Conservation (phyloP, 495 filamentous ascomycete species). For the Aspergillus hancockii region DNA sequence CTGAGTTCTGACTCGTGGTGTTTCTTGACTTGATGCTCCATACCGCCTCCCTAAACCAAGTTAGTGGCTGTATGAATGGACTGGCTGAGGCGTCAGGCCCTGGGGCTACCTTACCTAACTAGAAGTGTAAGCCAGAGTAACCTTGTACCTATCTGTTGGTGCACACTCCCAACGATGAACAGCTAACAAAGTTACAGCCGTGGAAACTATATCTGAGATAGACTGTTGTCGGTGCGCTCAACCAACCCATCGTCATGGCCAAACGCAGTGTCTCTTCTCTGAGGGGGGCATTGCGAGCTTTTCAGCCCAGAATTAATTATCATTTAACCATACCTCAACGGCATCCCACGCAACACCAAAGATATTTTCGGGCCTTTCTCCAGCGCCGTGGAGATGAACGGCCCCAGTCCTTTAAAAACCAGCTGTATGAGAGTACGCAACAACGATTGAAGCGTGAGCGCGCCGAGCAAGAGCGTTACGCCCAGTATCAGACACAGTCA, state of each 20-base stretch:
- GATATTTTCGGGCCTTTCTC: slow-evolving; percentile 27
- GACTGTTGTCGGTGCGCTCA: neutral
- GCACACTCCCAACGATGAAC: neutral
- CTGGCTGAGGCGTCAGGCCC: too few species aligned
- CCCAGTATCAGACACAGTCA: slow-evolving; percentile 53
- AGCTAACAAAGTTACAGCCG: neutral
- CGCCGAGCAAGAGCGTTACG: slow-evolving; percentile 66
- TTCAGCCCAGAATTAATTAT: slow-evolving; percentile 18
- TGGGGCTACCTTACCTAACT: too few species aligned
- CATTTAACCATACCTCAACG: neutral
- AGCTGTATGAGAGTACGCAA: slow-evolving; percentile 83
- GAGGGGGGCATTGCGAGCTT: slow-evolving; percentile 18
- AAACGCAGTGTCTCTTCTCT: slow-evolving; percentile 3
- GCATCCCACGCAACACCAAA: slow-evolving; percentile 15
- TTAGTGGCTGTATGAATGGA: too few species aligned
- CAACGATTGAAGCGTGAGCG: slow-evolving; percentile 74
- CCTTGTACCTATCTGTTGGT: too few species aligned
- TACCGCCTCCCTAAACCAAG: too few species aligned
- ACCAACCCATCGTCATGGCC: neutral
- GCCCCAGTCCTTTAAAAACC: slow-evolving; percentile 69
- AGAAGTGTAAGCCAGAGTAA: too few species aligned
- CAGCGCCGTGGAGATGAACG: slow-evolving; percentile 28
- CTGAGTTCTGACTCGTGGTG: too few species aligned
- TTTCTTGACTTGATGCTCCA: too few species aligned
- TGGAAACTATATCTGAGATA: neutral